A percentile compares a stretch with the other conserved stretches of the same genome.
These are phyloP conservation scores for Pestalotiopsis fici DNA, from an alignment of 2,329 filamentous ascomycete species.

Conservation along the genomic window DNA sequence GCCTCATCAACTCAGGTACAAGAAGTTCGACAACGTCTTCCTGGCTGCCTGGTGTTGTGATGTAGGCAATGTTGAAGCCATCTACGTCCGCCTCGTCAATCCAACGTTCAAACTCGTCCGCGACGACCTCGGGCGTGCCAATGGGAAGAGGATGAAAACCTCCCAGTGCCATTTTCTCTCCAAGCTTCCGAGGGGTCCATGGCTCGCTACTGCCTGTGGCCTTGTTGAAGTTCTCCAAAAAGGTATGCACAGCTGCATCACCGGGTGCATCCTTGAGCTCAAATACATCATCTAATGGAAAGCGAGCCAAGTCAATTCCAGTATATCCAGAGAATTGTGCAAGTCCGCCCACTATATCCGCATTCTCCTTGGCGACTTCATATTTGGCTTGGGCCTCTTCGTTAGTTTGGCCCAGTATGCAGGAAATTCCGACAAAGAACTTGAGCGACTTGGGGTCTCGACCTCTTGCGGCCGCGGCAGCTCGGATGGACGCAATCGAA, in stretches of 20 bases:
- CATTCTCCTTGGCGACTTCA: constrained; percentile 15
- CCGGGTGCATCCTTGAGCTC: constrained; percentile 9
- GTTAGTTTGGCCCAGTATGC: constrained; percentile 17
- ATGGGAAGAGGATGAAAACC: constrained; percentile 7
- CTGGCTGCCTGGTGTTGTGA: constrained; percentile 5
- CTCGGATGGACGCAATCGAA: constrained; percentile 18
- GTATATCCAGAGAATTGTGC: constrained; percentile 25
- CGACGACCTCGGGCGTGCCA: constrained; percentile 7
- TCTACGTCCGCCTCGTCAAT: constrained; percentile 10
- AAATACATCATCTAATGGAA: constrained; percentile 22
- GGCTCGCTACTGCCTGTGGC: not conserved
- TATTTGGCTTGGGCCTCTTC: constrained; percentile 23
- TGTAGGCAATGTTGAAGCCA: constrained; percentile 13
- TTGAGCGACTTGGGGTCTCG: constrained; percentile 20
- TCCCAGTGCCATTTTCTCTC: constrained; percentile 10
- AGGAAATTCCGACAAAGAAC: constrained; percentile 19
- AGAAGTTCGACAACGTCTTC: constrained; percentile 11
- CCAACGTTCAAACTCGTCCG: constrained; percentile 8
- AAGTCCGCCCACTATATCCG: constrained; percentile 18
- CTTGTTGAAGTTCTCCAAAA: constrained; percentile 10
- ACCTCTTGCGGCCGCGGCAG: constrained; percentile 11
- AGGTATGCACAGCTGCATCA: constrained; percentile 8
- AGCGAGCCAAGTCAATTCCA: constrained; percentile 23
- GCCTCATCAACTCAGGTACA: constrained; percentile 23
- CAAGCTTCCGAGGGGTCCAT: constrained; percentile 9